Evolutionary conservation across 805 yeast species (phyloP).

Genomic region (Candida piceae): DNA sequence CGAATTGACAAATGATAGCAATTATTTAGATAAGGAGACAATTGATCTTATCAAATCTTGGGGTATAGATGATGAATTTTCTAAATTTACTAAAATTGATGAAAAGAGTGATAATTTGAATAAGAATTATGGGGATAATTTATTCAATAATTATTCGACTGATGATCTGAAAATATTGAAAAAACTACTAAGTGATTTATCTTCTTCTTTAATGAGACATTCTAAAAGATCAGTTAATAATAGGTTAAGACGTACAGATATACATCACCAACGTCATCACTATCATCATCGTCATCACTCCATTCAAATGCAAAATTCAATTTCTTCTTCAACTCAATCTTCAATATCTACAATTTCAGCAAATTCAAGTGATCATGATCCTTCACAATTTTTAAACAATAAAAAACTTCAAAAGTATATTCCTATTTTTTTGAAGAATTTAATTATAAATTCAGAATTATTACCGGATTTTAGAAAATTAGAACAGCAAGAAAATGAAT

Average conservation of each 20-base stretch:
- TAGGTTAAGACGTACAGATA: neutral
- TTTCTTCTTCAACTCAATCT: neutral
- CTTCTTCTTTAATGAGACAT: constrained; percentile 13
- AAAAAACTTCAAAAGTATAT: constrained; percentile 26
- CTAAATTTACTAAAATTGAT: no score
- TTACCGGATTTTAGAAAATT: constrained; percentile 13
- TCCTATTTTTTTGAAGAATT: constrained; percentile 25
- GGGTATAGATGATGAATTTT: constrained; percentile 30
- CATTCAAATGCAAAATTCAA: neutral
- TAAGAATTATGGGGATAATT: constrained; percentile 22
- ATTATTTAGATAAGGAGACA: constrained; percentile 15
- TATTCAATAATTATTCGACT: constrained; percentile 15
- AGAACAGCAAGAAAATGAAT: no score
- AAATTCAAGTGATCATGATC: no score
- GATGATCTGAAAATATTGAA: constrained; percentile 20
- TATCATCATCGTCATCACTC: constrained; percentile 2
- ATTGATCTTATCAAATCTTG: constrained; percentile 26
- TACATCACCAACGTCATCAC: constrained; percentile 1
- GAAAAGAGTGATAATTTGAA: no score
- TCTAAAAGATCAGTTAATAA: constrained; percentile 1
- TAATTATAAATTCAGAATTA: constrained; percentile 23
- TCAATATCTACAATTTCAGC: neutral
- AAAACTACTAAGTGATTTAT: constrained; percentile 15
- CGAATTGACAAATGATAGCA: constrained; percentile 12
- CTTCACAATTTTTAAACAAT: constrained; percentile 27